phyloP scores from a whole-genome alignment of 2,329 filamentous ascomycete genomes.

The Beauveria pseudobassiana region DNA sequence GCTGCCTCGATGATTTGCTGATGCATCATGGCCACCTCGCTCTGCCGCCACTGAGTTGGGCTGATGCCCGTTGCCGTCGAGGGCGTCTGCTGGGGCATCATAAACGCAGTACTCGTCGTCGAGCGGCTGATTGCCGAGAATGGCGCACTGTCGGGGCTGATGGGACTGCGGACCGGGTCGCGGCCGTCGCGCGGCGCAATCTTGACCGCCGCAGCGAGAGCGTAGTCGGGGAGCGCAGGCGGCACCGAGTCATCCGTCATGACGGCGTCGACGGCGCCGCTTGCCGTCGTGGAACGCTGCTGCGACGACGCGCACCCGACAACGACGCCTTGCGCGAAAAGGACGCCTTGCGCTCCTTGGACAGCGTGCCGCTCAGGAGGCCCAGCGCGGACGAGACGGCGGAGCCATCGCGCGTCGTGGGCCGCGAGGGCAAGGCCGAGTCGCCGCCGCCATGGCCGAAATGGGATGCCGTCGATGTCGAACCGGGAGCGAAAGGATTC shows the following conservation, averaged over 20 bases:
- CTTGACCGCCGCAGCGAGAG: conserved; percentile 41
- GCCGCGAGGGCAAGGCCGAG: conserved; percentile 24
- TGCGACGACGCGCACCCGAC: conserved; percentile 36
- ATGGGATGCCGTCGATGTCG: conserved; percentile 1
- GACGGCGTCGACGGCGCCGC: conserved; percentile 28
- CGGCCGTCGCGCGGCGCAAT: conserved; percentile 22
- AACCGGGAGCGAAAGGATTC: neutral
- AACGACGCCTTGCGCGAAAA: conserved; percentile 49
- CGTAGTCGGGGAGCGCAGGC: conserved; percentile 48
- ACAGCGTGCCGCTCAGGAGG: conserved; percentile 2
- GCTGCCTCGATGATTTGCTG: conserved; percentile 75
- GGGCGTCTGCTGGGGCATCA: conserved; percentile 19
- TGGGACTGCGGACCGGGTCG: conserved; percentile 18
- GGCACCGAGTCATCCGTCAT: conserved; percentile 40
- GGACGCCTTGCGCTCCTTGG: conserved; percentile 44
- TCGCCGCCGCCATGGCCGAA: conserved; percentile 24
- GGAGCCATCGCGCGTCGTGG: conserved; percentile 29
- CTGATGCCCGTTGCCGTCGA: conserved; percentile 8
- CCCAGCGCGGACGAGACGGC: conserved; percentile 1
- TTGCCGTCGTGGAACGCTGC: conserved; percentile 25
- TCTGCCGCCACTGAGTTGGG: conserved; percentile 28
- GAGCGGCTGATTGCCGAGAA: conserved; percentile 37
- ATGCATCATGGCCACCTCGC: conserved; percentile 43
- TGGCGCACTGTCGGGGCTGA: conserved; percentile 29
- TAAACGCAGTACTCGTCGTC: conserved; percentile 27